Evolutionary conservation across 305 asterid species (phyloP), one percentile per base, ranked within the genome.

Genomic region (Fraxinus ornus): DNA sequence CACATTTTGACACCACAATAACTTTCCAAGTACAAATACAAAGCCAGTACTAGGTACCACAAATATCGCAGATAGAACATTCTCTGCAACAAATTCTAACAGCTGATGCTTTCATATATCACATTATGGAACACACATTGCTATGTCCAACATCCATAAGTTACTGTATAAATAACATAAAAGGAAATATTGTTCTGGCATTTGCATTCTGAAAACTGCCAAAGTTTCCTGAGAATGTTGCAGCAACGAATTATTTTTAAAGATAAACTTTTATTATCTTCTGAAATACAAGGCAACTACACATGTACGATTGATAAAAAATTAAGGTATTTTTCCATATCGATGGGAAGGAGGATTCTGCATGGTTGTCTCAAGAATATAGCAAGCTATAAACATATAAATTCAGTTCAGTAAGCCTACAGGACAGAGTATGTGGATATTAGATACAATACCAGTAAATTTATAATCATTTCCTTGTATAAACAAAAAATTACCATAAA

Each of bases 401-500:
- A 66, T 24, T 12, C 35, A 26, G 74, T 66, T 26, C 35, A 66
- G 74, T 26, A 26, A 66, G 74, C 33, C 35, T 24, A 66, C 74
- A 66, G 35, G 74, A 26, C 35, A 71, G 12, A 15, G 21, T 52
- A 17, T 17, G 37, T 33, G 47, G 26, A 17, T 71, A 33, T 71
- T 30, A 70, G 10, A 30, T 10, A 28, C 22, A 32, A 70, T 30
- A 70, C 36, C 19, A 12, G 74, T 24, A 70, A 6, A 15, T 70
- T 13, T 28, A 70, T 32, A 70, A 30, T 5, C 10, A 5, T 32
- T 28, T 32, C 41, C 35, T 70, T 17, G 17, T 71, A 71, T 33
- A 72, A 83, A 75, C 57, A 30, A 80, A 81, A 72, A 75, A 41
- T 90, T 92, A 96, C 99, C 99, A 88, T 91, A 90, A 96, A 96